phyloP scores from a whole-genome alignment of 257 asterid genomes.

The Jaltomata sinuosa region DNA sequence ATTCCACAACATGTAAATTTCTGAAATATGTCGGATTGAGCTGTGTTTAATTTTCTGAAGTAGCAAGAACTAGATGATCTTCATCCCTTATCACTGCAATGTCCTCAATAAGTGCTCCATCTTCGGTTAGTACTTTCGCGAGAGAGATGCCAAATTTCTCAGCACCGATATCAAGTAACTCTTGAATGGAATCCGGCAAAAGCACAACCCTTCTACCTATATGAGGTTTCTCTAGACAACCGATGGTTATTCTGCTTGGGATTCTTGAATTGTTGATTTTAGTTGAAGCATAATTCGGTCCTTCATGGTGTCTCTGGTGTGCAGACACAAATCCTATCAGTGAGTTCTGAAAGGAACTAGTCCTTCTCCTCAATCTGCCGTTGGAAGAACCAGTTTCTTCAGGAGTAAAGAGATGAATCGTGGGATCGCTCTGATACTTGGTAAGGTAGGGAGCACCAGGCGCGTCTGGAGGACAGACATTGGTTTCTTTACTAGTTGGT shows the following conservation, averaged over 20 bases:
- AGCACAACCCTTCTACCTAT: conserved; percentile 27
- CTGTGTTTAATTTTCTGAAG: background rate
- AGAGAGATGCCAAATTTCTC: conserved; percentile 39
- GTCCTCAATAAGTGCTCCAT: conserved; percentile 57
- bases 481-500: too few species aligned
- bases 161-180: conserved; percentile 48
- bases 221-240: conserved; percentile 34
- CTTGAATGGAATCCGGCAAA: conserved; percentile 44
- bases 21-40: background rate
- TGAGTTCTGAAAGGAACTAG: conserved; percentile 33
- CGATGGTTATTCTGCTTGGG: conserved; percentile 34
- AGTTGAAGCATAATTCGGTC: conserved; percentile 10
- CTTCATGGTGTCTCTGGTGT: conserved; percentile 14
- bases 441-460: too few species aligned
- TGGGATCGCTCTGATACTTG: too few species aligned
- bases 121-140: conserved; percentile 32
- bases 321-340: conserved; percentile 63
- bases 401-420: conserved; percentile 10
- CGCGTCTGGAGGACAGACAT: too few species aligned
- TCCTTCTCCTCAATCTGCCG: conserved; percentile 10
- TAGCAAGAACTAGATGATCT: conserved; percentile 50
- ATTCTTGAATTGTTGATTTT: background rate
- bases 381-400: conserved; percentile 2
- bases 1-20: too few species aligned
- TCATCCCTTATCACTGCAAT: conserved; percentile 52